phyloP scores from a whole-genome alignment of 441 rosid species.

The Pelargonium fulgidum region DNA sequence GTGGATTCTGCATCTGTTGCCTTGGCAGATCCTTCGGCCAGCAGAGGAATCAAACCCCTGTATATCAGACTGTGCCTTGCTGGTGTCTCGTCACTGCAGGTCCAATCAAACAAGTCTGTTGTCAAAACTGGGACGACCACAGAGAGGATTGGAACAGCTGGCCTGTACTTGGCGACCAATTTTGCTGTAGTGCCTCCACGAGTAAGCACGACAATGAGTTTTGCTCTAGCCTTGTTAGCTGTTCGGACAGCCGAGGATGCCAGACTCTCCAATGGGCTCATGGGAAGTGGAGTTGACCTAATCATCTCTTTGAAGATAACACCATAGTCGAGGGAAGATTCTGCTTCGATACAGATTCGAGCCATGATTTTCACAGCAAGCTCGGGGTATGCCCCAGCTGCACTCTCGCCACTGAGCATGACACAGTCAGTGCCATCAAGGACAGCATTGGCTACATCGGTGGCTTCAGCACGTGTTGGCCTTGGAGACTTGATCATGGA shows the following conservation, averaged over 20 bases:
- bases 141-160: slow-evolving; percentile 73
- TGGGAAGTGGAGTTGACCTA: slow-evolving; percentile 73
- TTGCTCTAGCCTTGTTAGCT: slow-evolving; percentile 68
- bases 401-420: slow-evolving; percentile 95
- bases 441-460: slow-evolving; percentile 95
- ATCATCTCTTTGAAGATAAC: slow-evolving; percentile 78
- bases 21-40: slow-evolving; percentile 78
- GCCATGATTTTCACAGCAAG: slow-evolving; percentile 90
- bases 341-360: slow-evolving; percentile 81
- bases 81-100: slow-evolving; percentile 79
- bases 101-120: slow-evolving; percentile 83
- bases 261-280: slow-evolving; percentile 87
- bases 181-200: slow-evolving; percentile 94
- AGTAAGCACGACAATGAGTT: slow-evolving; percentile 75
- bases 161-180: slow-evolving; percentile 91
- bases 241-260: slow-evolving; percentile 94
- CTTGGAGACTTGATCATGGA: slow-evolving; percentile 97
- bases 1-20: slow-evolving; percentile 85
- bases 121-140: slow-evolving; percentile 81
- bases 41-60: slow-evolving; percentile 66
- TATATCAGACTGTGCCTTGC: slow-evolving; percentile 86
- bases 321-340: slow-evolving; percentile 61
- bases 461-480: slow-evolving; percentile 95
- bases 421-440: slow-evolving; percentile 94
- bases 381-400: slow-evolving; percentile 96